phyloP scores from a whole-genome alignment of 345 rosid species.

The Conringia planisiliqua region DNA sequence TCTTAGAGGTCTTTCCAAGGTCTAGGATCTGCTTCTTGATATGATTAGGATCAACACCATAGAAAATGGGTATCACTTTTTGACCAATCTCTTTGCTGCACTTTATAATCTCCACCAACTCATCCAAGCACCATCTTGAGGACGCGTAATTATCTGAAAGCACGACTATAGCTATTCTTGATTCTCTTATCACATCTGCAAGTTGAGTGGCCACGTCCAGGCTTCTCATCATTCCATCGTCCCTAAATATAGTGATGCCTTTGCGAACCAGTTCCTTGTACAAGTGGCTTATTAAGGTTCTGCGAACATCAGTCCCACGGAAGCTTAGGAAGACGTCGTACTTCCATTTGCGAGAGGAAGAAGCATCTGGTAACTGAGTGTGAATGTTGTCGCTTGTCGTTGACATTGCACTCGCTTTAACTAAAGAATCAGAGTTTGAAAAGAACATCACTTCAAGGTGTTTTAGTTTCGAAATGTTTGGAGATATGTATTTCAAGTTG shows the following conservation, averaged over 20 bases:
- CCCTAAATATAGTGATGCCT: background rate
- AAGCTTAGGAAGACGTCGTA: background rate
- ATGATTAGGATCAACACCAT: background rate
- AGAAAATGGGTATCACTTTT: background rate
- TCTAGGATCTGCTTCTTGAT: background rate
- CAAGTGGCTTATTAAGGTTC: background rate
- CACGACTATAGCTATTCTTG: background rate
- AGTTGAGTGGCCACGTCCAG: too few relatives aligned
- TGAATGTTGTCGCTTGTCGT: background rate
- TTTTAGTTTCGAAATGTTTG: background rate
- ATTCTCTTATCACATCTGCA: background rate
- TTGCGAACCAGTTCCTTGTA: accelerated
- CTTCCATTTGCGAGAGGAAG: background rate
- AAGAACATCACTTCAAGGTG: background rate
- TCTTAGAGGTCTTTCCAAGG: background rate
- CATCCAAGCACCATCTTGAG: background rate
- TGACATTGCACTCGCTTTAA: background rate
- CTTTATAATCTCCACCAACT: background rate
- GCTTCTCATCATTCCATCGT: too few relatives aligned
- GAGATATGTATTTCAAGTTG: background rate
- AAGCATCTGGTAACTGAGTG: background rate
- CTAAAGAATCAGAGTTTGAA: background rate
- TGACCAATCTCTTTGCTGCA: background rate
- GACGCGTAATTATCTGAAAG: background rate
- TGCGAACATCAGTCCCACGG: background rate